Evolutionary conservation across 257 asterid species (phyloP), one percentile per base, ranked within the genome.

Genomic region (Solanum piurae): DNA sequence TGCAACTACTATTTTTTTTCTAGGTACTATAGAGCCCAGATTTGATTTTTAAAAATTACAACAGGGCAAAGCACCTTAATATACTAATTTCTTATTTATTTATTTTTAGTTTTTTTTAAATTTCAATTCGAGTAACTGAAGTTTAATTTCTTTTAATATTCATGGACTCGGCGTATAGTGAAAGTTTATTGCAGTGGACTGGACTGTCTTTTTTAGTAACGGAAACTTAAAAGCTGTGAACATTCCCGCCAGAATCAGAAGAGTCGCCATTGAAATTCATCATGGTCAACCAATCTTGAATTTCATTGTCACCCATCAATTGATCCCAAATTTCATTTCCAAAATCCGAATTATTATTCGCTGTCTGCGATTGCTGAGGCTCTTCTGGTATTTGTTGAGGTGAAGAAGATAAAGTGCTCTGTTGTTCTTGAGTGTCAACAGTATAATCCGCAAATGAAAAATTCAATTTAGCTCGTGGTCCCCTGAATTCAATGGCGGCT

Each of bases 391-490:
- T 38, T 4, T 74, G 90, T 3, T 76, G 86, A 0, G 88, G 52
- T 3, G 87, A 60, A 25, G 91, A 87, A 5, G 87, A 69, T 8
- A 87, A 66, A n/a, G 87, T 69, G 33, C 88, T 60, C 33, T 88
- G 89, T 27, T 90, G 87, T 6, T 85, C 68, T 23, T 52, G 89
- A 33, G 23, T 27, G 8, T 25, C 27, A 4, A 42, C 16, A n/a
- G 92, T 90, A 85, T 96, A 96, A 89, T 96, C 98, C 1, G 95
- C 85, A 84, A 95, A 96, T 0, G 99, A 86, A 9, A 96, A 96
- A 86, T 96, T 96, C 2, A 94, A 93, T 89, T 96, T 96, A 0
- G 99, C 99, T 71, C 99, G 83, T 3, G 99, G 99, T 14, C 99
- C 99, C 1, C 98, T 90, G 82, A 95, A 96, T 76, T 94, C 98